These are phyloP conservation scores for Thermoascus crustaceus DNA, from an alignment of 2,329 filamentous ascomycete species.

Conservation along the genomic window DNA sequence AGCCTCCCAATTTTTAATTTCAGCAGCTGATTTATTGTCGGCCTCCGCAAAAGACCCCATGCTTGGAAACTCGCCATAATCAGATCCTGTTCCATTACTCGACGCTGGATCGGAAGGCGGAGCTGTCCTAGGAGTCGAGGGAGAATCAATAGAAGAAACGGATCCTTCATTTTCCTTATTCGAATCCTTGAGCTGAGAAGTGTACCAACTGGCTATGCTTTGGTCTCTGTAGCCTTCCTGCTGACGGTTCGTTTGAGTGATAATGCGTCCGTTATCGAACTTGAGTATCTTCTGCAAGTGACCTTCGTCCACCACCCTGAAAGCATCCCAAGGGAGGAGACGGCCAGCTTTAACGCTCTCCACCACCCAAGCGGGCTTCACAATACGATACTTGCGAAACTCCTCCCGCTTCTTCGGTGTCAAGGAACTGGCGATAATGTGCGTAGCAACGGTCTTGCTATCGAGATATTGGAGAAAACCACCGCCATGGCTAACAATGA, in stretches of 20 bases:
- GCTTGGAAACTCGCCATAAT: slow-evolving; percentile 34
- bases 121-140: slow-evolving; percentile 2
- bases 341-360: slow-evolving; percentile 78
- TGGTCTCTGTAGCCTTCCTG: slow-evolving; percentile 68
- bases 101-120: slow-evolving; percentile 5
- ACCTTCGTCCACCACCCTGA: slow-evolving; percentile 77
- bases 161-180: slow-evolving; percentile 19
- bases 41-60: slow-evolving; percentile 11
- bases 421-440: slow-evolving; percentile 84
- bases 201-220: slow-evolving; percentile 75
- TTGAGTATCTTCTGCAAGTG: slow-evolving; percentile 69
- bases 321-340: slow-evolving; percentile 77
- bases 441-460: slow-evolving; percentile 87
- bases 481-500: slow-evolving; percentile 89
- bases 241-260: slow-evolving; percentile 57
- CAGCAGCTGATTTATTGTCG: not conserved
- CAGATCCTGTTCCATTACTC: slow-evolving; percentile 31
- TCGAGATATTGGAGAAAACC: slow-evolving; percentile 92
- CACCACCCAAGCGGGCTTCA: slow-evolving; percentile 89
- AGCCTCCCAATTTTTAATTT: not conserved
- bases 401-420: slow-evolving; percentile 91
- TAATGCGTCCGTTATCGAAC: slow-evolving; percentile 55
- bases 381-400: slow-evolving; percentile 78
- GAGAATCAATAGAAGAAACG: slow-evolving; percentile 20
- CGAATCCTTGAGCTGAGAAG: slow-evolving; percentile 53